Evolutionary conservation across 164 flowering plant species (phyloP).

Genomic region (Tetrastigma voinierianum): DNA sequence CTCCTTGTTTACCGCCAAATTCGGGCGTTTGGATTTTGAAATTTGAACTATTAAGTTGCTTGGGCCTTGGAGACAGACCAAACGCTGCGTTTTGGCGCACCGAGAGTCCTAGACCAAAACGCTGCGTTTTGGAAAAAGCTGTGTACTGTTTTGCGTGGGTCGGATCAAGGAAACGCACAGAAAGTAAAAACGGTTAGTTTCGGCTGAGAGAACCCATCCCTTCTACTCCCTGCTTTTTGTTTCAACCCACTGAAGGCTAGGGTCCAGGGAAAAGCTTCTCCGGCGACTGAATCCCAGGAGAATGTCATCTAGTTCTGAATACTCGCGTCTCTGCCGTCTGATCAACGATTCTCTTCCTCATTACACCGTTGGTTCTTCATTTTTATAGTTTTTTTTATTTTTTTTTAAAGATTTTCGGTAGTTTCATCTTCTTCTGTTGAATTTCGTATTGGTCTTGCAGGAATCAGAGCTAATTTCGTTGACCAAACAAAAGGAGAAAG

Average conservation of each 20-base stretch:
- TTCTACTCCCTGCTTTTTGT: too few relatives aligned
- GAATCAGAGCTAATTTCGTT: slow-evolving; percentile 16
- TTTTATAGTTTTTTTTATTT: neutral
- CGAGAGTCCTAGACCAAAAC: too few relatives aligned
- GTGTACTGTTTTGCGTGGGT: too few relatives aligned
- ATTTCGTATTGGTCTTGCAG: slow-evolving; percentile 11
- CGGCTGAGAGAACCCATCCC: too few relatives aligned
- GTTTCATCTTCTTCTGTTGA: neutral
- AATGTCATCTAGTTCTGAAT: slow-evolving; percentile 16
- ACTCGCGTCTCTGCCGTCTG: slow-evolving; percentile 43
- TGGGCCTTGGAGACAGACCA: too few relatives aligned
- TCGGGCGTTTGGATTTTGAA: slow-evolving; percentile 1
- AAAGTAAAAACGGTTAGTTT: too few relatives aligned
- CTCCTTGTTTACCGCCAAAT: too few relatives aligned
- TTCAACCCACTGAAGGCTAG: neutral
- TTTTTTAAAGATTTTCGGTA: neutral
- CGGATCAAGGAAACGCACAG: too few relatives aligned
- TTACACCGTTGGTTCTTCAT: slow-evolving; percentile 26
- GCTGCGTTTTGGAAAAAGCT: too few relatives aligned
- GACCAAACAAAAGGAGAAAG: slow-evolving; percentile 41
- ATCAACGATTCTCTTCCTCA: slow-evolving; percentile 39
- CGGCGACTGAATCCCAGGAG: neutral
- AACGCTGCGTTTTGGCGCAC: too few relatives aligned
- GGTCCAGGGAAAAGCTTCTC: neutral
- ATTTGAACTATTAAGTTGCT: too few relatives aligned